Evolutionary conservation across 371 early-diverging fungal genomes (phyloP).

Genomic region (Phascolomyces articulosus): DNA sequence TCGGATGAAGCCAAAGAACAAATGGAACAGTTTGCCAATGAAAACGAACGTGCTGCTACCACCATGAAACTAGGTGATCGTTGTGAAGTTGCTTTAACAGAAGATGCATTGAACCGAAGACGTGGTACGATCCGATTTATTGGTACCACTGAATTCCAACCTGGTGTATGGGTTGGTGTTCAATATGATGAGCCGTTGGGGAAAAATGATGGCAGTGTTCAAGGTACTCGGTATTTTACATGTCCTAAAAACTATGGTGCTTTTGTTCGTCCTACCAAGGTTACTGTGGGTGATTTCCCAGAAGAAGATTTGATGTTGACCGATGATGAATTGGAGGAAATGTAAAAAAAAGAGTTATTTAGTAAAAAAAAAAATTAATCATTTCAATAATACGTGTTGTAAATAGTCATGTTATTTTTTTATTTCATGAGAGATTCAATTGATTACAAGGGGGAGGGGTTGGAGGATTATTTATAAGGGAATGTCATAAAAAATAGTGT

Average conservation of each 20-base stretch:
- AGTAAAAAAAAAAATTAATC: no score
- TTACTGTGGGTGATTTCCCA: slow-evolving; percentile 89
- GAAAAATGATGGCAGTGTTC: slow-evolving; percentile 90
- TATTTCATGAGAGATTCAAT: no score
- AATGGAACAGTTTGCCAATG: slow-evolving; percentile 42
- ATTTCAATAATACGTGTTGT: no score
- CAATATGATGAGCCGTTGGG: slow-evolving; percentile 97
- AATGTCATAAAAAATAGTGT: no score
- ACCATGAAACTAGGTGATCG: slow-evolving; percentile 77
- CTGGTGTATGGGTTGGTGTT: slow-evolving; percentile 93
- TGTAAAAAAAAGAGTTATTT: slow-evolving; percentile 46
- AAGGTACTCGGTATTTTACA: slow-evolving; percentile 78
- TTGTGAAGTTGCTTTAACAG: slow-evolving; percentile 77
- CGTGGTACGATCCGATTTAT: slow-evolving; percentile 82
- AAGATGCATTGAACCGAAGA: slow-evolving; percentile 52
- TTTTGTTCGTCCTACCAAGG: slow-evolving; percentile 88
- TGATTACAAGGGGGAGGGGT: no score
- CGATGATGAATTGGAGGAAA: slow-evolving; percentile 61
- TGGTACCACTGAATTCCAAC: slow-evolving; percentile 77
- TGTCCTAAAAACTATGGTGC: slow-evolving; percentile 80
- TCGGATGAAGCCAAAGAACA: slow-evolving; percentile 58
- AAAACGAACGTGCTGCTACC: slow-evolving; percentile 53
- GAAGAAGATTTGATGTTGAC: slow-evolving; percentile 52
- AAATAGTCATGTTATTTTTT: no score
- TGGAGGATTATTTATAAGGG: no score